Evolutionary conservation across 768 basidiomycete genomes (phyloP).

Genomic region (Multifurca ochricompacta): DNA sequence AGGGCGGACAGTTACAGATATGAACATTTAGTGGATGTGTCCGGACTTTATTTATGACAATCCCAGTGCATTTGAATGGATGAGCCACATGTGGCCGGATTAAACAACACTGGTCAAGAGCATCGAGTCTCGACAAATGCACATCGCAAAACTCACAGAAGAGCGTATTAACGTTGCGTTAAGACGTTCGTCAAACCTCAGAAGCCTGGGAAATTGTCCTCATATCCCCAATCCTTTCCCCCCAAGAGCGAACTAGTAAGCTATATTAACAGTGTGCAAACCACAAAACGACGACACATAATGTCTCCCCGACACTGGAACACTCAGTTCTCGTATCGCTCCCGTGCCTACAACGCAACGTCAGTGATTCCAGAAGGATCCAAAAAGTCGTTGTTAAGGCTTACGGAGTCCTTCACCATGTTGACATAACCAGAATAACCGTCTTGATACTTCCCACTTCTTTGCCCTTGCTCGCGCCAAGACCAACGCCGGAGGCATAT

Average conservation of each 20-base stretch:
- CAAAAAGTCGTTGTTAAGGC: slow-evolving; percentile 14
- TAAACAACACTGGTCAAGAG: too few relatives aligned
- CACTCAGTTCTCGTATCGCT: slow-evolving; percentile 21
- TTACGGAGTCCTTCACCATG: slow-evolving; percentile 66
- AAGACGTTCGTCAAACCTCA: too few relatives aligned
- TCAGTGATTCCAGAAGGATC: background rate
- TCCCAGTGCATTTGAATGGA: too few relatives aligned
- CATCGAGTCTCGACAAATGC: too few relatives aligned
- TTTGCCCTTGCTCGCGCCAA: slow-evolving; percentile 89
- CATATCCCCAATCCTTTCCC: background rate
- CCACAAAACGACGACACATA: background rate
- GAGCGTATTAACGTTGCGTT: too few relatives aligned
- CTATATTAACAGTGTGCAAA: slow-evolving; percentile 8
- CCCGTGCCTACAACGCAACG: slow-evolving; percentile 19
- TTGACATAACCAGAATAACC: slow-evolving; percentile 64
- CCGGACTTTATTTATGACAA: background rate
- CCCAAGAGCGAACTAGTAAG: background rate
- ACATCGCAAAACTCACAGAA: too few relatives aligned
- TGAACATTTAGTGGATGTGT: background rate
- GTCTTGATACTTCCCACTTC: slow-evolving; percentile 68
- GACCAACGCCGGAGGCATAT: slow-evolving; percentile 79
- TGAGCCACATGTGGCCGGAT: too few relatives aligned
- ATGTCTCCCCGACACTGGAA: background rate
- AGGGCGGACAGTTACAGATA: background rate
- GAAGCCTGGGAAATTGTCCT: background rate